Percentiles rank a stretch among this genome's conserved stretches.
Evolutionary conservation across 495 filamentous ascomycete genomes (phyloP).

Genomic region (Penicillium malachiteum): DNA sequence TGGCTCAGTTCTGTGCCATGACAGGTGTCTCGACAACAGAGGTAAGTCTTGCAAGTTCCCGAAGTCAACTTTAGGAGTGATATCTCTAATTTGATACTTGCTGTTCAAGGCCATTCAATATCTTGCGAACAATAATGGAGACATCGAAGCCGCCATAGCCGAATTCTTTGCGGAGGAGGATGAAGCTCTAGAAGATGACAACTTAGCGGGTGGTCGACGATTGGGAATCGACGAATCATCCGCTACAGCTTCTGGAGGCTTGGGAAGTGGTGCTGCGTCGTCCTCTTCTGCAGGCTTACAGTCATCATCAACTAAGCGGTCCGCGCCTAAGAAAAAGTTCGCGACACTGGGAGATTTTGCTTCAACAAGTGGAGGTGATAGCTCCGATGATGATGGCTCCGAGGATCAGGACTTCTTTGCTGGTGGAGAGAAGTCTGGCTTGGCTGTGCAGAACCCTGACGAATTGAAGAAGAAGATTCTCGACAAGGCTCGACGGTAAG

Average conservation of each 20-base stretch:
- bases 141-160: conserved; percentile 63
- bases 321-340: conserved; percentile 51
- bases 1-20: conserved; percentile 71
- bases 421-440: conserved; percentile 92
- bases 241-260: conserved; percentile 18
- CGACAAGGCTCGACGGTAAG: conserved; percentile 76
- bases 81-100: conserved; percentile 1
- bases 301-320: conserved; percentile 31
- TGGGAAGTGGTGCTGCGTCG: conserved; percentile 31
- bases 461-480: conserved; percentile 76
- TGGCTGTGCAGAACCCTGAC: conserved; percentile 89
- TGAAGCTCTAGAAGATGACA: conserved; percentile 47
- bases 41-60: conserved; percentile 44
- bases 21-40: conserved; percentile 63
- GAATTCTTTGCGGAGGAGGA: conserved; percentile 72
- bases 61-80: too few relatives aligned
- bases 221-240: conserved; percentile 28
- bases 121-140: conserved; percentile 65
- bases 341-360: conserved; percentile 55
- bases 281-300: conserved; percentile 34
- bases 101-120: conserved; percentile 64
- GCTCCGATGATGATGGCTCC: conserved; percentile 60
- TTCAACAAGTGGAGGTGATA: conserved; percentile 52
- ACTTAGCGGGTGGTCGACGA: conserved; percentile 29
- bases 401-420: conserved; percentile 82